Evolutionary conservation across 805 yeast species (phyloP), one percentile per base, ranked within the genome.

Genomic region (Suhomyces vadensis): DNA sequence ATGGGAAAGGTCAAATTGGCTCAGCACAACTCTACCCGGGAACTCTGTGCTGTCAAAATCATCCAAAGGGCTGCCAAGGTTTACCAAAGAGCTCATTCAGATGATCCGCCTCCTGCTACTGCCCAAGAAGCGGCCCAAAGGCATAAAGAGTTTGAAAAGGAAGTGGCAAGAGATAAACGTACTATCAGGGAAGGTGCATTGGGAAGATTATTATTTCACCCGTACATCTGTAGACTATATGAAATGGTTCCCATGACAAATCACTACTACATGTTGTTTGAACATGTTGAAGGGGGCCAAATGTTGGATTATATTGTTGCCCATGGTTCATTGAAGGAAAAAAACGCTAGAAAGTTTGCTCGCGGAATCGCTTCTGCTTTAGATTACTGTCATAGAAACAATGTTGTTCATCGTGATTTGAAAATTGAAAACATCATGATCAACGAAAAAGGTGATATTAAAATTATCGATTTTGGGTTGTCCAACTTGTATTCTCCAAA

Each of bases 1-100:
- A 94, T 94, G 99, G 99, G 99, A 47, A 95, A 92, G 64, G 99
- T 94, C 39, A 94, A 94, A 67, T 73, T 94, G 31, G 98, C 98
- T 1, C 83, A 81, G 56, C 96, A 91, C 68, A 79, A 86, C 52
- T 65, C 81, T 26, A 88, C 97, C 1, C 80, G 78, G 48, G 91
- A 87, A 54, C 76, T 88, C 10, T 92, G 97, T 67, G 95, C 95
- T 0, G 91, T 92, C 21, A 92, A 92, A 63, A 91, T 92, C 43
- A 94, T 92, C 29, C 95, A 96, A 20, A 73, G 95, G 54, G 97
- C 97, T 5, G 85, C 89, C 5, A 85, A 81, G 54, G 69, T 85
- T 7, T 87, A 85, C 67, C 82, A 82, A 51, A 72, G 90, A 49
- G 84, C 82, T 31, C 91, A 85, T 61, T 76, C 78, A 33, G 75